Evolutionary conservation across 1,284 basidiomycete genomes (phyloP), one percentile per base, ranked within the genome.

Genomic region (Sporisorium reilianum): DNA sequence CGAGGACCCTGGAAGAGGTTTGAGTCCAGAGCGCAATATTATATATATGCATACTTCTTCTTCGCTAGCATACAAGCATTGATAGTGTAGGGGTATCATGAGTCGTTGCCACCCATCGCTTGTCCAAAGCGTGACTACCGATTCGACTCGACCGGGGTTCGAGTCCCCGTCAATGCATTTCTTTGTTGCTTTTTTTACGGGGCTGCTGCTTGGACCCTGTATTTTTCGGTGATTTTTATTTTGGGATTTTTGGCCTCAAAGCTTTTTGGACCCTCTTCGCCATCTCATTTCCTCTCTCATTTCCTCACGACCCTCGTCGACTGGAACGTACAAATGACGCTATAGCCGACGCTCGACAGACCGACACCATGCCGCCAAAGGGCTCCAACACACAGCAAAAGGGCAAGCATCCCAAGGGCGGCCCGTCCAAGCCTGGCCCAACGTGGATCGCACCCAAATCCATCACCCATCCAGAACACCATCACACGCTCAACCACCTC

Each of bases 61-160:
- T n/a, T n/a, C n/a, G n/a, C n/a, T n/a, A 3, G 18, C 63, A 50
- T 54, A 57, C 28, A 58, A 58, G 65, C 65, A 68, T 68, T 68
- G 65, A 63, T 68, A 68, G 65, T 68, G 65, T 68, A 68, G 65
- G 59, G 65, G 65, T 68, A 68, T 71, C 62, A 71, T 65, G 68
- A 65, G 68, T 65, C 68, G 68, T 71, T 71, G 68, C 68, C 68
- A 69, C 62, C 62, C 68, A 62, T 65, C 63, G 54, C 41, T 49
- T 62, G 30, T 20, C 22, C 14, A 16, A 58, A 55, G 32, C 46
- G 63, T 63, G 59, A 59, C 48, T 55, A 70, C 67, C 58, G 61
- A 67, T 71, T 71, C 73, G 73, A 66, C 73, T 72, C 68, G 72
- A 75, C 72, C 72, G 72, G 72, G 72, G 72, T 75, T 75, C 72